These are phyloP conservation scores for Peronospora destructor DNA, from an alignment of 352 stramenopile genomes.

Conservation along the genomic window DNA sequence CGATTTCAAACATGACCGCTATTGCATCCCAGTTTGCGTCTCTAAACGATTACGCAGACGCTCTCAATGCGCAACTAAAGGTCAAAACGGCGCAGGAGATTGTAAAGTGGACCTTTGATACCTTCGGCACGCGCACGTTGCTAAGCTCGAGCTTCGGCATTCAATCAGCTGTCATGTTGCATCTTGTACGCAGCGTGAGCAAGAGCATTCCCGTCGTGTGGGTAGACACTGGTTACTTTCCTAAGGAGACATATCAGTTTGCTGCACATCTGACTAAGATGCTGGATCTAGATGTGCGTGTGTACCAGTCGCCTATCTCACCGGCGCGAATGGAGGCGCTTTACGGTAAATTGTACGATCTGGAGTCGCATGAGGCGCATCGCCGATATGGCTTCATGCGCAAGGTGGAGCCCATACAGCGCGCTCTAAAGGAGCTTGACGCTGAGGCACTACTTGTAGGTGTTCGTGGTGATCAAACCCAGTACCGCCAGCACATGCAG, in stretches of 20 bases:
- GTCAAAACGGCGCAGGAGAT: conserved; percentile 54
- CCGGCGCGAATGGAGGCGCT: conserved; percentile 80
- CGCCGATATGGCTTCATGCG: conserved; percentile 72
- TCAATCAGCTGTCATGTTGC: conserved; percentile 79
- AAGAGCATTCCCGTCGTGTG: conserved; percentile 63
- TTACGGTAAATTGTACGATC: conserved; percentile 79
- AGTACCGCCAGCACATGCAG: conserved; percentile 60
- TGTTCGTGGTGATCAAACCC: conserved; percentile 73
- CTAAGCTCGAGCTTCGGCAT: conserved; percentile 86
- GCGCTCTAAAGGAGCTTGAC: conserved; percentile 51
- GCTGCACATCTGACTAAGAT: conserved; percentile 52
- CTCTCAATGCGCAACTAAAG: conserved; percentile 52
- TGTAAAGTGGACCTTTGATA: conserved; percentile 60
- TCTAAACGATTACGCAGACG: conserved; percentile 56
- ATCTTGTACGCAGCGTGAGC: conserved; percentile 49
- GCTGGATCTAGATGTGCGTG: conserved; percentile 60
- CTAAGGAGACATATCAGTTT: conserved; percentile 81
- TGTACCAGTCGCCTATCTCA: conserved; percentile 72
- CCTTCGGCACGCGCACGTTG: conserved; percentile 56
- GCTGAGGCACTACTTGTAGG: conserved; percentile 65
- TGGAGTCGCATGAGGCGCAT: conserved; percentile 63
- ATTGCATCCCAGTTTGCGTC: conserved; percentile 42
- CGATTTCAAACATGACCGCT: conserved; percentile 19
- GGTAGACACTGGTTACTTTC: conserved; percentile 83
- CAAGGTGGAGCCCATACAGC: conserved; percentile 86